A percentile compares a stretch with the other conserved stretches of the same genome.
Evolutionary conservation across 257 asterid genomes (phyloP).

Genomic region (Plantago elongata): DNA sequence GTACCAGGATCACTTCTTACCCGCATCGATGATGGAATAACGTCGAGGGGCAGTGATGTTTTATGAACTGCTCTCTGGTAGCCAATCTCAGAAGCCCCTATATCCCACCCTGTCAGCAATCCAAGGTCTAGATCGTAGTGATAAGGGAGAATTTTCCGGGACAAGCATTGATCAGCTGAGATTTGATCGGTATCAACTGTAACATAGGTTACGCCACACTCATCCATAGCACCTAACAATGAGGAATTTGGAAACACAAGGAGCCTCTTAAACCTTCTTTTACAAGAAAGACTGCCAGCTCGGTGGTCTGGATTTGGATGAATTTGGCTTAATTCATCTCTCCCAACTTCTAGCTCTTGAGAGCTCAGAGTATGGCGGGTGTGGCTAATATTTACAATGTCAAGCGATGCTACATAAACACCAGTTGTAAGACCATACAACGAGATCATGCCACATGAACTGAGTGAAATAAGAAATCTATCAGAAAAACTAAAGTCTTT

Average conservation of each 20-base stretch:
- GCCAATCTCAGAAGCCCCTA: conserved; percentile 78
- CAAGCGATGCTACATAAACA: conserved; percentile 46
- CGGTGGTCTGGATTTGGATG: conserved; percentile 24
- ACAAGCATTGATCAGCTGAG: conserved; percentile 31
- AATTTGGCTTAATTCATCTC: conserved; percentile 6
- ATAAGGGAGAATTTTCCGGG: conserved; percentile 31
- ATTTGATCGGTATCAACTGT: conserved; percentile 38
- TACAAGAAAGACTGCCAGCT: conserved; percentile 27
- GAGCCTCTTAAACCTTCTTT: conserved; percentile 65
- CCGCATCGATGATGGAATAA: not conserved
- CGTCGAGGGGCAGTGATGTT: conserved; percentile 27
- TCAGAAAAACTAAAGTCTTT: conserved; percentile 66
- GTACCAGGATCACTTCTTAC: too few relatives aligned
- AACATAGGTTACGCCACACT: conserved; percentile 58
- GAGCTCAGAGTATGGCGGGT: conserved; percentile 31
- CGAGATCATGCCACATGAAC: conserved; percentile 58
- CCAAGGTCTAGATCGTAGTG: conserved; percentile 44
- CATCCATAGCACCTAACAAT: conserved; percentile 73
- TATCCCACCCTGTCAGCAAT: conserved; percentile 57
- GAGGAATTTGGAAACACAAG: conserved; percentile 53
- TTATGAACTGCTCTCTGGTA: conserved; percentile 46
- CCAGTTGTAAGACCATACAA: conserved; percentile 65
- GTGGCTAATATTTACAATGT: conserved; percentile 36
- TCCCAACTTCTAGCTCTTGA: conserved; percentile 27
- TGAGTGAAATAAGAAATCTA: conserved; percentile 68